Evolutionary conservation across 371 early-diverging fungal genomes (phyloP).

Genomic region (Rhizomucor pusillus): DNA sequence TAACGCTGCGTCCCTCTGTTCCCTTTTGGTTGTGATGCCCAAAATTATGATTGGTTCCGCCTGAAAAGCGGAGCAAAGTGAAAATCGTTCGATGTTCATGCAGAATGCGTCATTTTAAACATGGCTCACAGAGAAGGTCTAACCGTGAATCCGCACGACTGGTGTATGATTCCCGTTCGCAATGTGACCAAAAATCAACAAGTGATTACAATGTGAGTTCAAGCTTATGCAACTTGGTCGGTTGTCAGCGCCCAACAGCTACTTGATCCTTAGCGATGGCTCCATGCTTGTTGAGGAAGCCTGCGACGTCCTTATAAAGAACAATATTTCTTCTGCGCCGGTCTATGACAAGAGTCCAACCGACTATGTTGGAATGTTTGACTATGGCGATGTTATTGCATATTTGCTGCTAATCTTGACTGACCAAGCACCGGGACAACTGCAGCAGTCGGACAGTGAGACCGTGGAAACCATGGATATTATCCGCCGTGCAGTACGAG

Average conservation of each 20-base stretch:
- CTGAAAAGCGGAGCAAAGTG: too few species aligned
- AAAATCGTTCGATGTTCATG: too few species aligned
- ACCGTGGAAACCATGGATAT: constrained; percentile 59
- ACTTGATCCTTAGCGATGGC: constrained; percentile 32
- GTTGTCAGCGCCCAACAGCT: too few species aligned
- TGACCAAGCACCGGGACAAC: constrained; percentile 10
- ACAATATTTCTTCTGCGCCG: constrained; percentile 70
- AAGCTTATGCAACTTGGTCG: too few species aligned
- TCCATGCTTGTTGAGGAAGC: constrained; percentile 48
- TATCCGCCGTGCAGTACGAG: constrained; percentile 51
- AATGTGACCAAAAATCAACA: constrained; percentile 49
- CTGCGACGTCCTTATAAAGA: constrained; percentile 37
- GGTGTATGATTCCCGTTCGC: constrained; percentile 54
- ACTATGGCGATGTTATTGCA: constrained; percentile 73
- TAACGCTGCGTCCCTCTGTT: too few species aligned
- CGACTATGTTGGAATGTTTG: constrained; percentile 82
- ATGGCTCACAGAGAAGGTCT: constrained; percentile 57
- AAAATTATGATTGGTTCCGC: too few species aligned
- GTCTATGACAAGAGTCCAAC: constrained; percentile 58
- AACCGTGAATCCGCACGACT: constrained; percentile 52
- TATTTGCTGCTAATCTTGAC: constrained; percentile 40
- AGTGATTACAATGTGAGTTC: constrained; percentile 57
- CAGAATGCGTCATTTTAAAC: neutral
- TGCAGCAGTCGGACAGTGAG: constrained; percentile 19
- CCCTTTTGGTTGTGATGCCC: too few species aligned